Conservation (phyloP, 177 flowering plant species). For the Telopea speciosissima region DNA sequence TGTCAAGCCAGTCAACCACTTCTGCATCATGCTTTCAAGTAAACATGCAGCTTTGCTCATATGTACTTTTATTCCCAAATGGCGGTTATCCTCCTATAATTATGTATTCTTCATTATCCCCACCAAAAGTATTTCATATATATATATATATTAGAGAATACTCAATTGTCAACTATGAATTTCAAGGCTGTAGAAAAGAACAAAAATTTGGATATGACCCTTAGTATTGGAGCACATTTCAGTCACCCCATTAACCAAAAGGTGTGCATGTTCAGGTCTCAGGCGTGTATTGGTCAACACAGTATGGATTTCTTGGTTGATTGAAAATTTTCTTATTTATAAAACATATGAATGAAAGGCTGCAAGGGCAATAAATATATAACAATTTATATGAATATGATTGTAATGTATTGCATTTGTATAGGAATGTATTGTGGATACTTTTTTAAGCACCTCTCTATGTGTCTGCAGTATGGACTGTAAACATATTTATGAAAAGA, state of each 20-base stretch:
- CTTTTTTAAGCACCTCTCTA: background rate
- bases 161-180: background rate
- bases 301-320: background rate
- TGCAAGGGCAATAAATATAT: background rate
- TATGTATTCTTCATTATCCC: background rate
- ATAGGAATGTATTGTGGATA: background rate
- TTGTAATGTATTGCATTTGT: background rate
- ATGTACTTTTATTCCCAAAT: background rate
- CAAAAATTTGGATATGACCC: background rate
- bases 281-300: background rate
- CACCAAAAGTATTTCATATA: background rate
- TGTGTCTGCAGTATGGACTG: conserved; percentile 59
- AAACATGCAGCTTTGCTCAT: too few relatives aligned
- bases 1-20: too few relatives aligned
- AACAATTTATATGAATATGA: background rate
- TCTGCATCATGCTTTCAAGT: too few relatives aligned
- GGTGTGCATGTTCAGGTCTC: background rate
- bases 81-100: background rate
- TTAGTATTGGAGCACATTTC: background rate
- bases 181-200: too few relatives aligned
- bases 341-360: background rate
- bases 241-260: background rate
- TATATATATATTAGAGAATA: background rate
- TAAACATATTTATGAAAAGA: conserved; percentile 84
- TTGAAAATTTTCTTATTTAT: too few relatives aligned